Evolutionary conservation across 805 yeast genomes (phyloP).

Genomic region (Yamadazyma philogaea): DNA sequence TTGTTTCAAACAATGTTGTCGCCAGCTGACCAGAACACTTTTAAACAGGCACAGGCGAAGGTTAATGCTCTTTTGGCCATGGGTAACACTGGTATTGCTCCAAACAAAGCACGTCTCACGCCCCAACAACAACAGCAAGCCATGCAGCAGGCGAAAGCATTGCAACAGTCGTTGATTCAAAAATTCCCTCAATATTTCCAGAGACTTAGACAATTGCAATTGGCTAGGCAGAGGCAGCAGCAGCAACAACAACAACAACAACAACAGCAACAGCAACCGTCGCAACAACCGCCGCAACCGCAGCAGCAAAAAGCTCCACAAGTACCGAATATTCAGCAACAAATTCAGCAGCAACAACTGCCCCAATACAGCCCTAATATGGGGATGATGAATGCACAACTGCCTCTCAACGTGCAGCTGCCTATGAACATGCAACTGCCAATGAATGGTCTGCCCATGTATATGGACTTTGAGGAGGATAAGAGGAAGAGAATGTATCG

Average conservation of each 20-base stretch:
- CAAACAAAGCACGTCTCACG: constrained; percentile 39
- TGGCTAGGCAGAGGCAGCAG: constrained; percentile 13
- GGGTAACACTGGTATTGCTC: constrained; percentile 43
- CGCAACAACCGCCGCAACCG: constrained; percentile 13
- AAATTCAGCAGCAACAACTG: constrained; percentile 11
- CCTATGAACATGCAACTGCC: constrained; percentile 15
- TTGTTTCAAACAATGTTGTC: constrained; percentile 40
- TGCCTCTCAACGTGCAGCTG: constrained; percentile 11
- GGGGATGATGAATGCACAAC: constrained; percentile 4
- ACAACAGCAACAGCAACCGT: constrained; percentile 16
- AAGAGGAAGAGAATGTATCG: constrained; percentile 7
- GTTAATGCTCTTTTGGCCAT: constrained; percentile 40
- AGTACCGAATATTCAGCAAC: constrained; percentile 6
- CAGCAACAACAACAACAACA: constrained; percentile 13
- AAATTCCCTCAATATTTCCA: constrained; percentile 38
- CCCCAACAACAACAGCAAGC: constrained; percentile 46
- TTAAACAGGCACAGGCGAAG: constrained; percentile 38
- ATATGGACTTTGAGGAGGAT: constrained; percentile 8
- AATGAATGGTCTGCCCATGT: constrained; percentile 7
- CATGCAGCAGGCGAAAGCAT: constrained; percentile 36
- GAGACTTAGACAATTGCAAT: constrained; percentile 34
- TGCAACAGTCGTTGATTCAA: constrained; percentile 37
- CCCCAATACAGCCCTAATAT: constrained; percentile 8
- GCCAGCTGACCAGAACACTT: constrained; percentile 41
- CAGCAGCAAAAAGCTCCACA: constrained; percentile 7